phyloP scores from a whole-genome alignment of 2,329 filamentous ascomycete genomes.

The Arthrobotrys megalospora region DNA sequence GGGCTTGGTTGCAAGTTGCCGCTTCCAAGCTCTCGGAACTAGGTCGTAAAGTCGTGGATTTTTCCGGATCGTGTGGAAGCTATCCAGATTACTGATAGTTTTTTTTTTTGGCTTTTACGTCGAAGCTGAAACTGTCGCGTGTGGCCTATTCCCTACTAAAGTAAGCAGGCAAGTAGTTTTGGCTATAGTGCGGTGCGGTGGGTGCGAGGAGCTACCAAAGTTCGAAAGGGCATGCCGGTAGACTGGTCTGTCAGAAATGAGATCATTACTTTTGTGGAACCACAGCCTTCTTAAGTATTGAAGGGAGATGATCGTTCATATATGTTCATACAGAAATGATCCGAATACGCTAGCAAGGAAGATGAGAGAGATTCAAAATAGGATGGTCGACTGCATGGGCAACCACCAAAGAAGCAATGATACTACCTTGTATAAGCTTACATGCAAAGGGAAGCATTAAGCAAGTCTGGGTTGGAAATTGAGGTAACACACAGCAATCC shows the following conservation, averaged over 20 bases:
- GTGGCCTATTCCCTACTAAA: neutral
- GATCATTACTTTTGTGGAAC: constrained; percentile 47
- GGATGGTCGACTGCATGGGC: constrained; percentile 53
- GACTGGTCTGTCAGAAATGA: constrained; percentile 37
- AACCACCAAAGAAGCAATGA: constrained; percentile 48
- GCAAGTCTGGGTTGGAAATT: constrained; percentile 41
- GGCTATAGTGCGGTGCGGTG: neutral
- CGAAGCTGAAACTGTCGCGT: constrained; percentile 19
- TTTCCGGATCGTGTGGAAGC: constrained; percentile 26
- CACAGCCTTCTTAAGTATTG: constrained; percentile 49
- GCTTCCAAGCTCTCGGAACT: constrained; percentile 7
- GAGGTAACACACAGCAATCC: constrained; percentile 58
- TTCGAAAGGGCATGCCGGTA: constrained; percentile 4
- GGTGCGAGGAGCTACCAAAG: neutral
- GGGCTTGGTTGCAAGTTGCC: constrained; percentile 33
- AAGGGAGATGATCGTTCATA: constrained; percentile 30
- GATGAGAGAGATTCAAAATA: constrained; percentile 50
- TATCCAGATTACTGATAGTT: constrained; percentile 12
- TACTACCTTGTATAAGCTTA: constrained; percentile 52
- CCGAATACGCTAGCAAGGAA: constrained; percentile 58
- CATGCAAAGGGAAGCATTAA: constrained; percentile 44
- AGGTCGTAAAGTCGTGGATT: neutral
- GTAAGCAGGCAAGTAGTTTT: neutral
- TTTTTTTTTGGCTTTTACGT: neutral
- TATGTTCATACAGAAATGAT: constrained; percentile 37